Conservation (phyloP, 441 rosid genomes). For the Kokia cookei region DNA sequence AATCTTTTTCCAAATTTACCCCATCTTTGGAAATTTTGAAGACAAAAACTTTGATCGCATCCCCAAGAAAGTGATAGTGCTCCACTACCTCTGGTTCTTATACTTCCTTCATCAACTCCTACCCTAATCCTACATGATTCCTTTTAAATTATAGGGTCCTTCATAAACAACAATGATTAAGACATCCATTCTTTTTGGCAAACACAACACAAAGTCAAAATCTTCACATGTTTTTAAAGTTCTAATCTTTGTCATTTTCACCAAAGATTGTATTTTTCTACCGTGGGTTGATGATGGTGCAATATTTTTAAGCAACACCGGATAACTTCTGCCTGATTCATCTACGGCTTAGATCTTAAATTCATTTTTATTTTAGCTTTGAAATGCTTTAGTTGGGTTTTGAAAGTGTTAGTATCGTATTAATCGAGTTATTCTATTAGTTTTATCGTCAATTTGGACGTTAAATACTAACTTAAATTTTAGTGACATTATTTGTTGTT, state of each 20-base stretch:
- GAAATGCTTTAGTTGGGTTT: too few species aligned
- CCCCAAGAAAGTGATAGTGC: background rate
- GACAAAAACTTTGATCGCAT: background rate
- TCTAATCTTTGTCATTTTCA: conserved; percentile 6
- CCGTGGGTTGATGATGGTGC: too few species aligned
- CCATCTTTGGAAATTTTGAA: background rate
- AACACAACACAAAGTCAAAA: background rate
- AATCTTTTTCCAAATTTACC: background rate
- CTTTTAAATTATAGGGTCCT: background rate
- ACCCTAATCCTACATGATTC: background rate
- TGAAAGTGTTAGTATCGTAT: too few species aligned
- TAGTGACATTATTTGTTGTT: too few species aligned
- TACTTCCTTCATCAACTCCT: background rate
- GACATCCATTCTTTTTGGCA: background rate
- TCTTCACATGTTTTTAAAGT: background rate
- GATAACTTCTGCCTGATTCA: too few species aligned
- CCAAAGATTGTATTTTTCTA: background rate
- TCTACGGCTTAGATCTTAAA: too few species aligned
- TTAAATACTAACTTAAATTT: too few species aligned
- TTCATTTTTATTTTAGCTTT: too few species aligned
- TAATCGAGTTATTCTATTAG: too few species aligned
- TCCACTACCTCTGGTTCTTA: conserved; percentile 7
- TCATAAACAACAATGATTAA: background rate
- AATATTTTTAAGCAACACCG: too few species aligned
- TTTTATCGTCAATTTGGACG: too few species aligned